phyloP scores from a whole-genome alignment of 2,329 filamentous ascomycete species.

The Trichoderma sp. region DNA sequence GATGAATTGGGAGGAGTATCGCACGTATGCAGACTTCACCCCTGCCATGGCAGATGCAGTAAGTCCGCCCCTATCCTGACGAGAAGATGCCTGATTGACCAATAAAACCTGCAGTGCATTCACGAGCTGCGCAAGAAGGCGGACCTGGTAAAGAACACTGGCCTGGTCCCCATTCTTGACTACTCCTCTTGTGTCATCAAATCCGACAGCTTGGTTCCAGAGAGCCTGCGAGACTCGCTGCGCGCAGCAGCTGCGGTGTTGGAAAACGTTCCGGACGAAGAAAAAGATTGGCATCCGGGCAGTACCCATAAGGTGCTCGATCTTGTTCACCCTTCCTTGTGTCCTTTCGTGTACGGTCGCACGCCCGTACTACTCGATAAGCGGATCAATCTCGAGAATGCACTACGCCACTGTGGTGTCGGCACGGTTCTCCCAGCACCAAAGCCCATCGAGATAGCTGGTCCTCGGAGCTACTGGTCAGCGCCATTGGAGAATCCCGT shows the following conservation, averaged over 20 bases:
- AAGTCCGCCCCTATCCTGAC: conserved; percentile 5
- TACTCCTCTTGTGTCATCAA: conserved; percentile 41
- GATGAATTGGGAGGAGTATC: conserved; percentile 37
- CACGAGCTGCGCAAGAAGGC: conserved; percentile 41
- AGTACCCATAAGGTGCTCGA: conserved; percentile 61
- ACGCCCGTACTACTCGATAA: conserved; percentile 41
- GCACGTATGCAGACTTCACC: conserved; percentile 36
- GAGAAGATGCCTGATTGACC: background rate
- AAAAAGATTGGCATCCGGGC: conserved; percentile 64
- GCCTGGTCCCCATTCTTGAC: conserved; percentile 42
- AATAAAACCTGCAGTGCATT: conserved; percentile 37
- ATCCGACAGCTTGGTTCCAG: conserved; percentile 39
- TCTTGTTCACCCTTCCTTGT: conserved; percentile 66
- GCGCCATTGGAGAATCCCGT: background rate
- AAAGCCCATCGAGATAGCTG: background rate
- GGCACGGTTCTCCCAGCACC: conserved; percentile 38
- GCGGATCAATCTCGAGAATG: conserved; percentile 43
- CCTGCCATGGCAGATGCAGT: conserved; percentile 39
- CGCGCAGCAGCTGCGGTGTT: conserved; percentile 48
- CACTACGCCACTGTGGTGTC: conserved; percentile 41
- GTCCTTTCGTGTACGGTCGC: conserved; percentile 58
- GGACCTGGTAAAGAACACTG: conserved; percentile 39
- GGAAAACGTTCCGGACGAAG: conserved; percentile 52
- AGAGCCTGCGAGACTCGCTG: conserved; percentile 43
- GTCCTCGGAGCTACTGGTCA: background rate